These are phyloP conservation scores for Oxalis stricta DNA, from an alignment of 441 rosid species.

Conservation along the genomic window DNA sequence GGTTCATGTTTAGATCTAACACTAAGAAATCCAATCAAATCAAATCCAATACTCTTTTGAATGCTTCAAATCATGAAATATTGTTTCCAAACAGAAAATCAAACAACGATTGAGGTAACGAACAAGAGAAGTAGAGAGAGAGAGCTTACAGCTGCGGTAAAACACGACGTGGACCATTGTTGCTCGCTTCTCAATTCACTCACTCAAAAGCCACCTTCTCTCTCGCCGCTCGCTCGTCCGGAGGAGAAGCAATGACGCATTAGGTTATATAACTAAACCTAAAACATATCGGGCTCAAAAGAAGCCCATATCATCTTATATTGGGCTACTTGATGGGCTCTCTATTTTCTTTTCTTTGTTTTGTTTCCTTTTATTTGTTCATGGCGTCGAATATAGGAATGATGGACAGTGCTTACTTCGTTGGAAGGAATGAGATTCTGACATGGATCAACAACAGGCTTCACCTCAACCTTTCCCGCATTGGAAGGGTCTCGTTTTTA, in stretches of 20 bases:
- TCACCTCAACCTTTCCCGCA: constrained; percentile 77
- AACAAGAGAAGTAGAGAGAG: background rate
- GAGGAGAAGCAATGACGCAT: too few relatives aligned
- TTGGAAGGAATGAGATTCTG: constrained; percentile 86
- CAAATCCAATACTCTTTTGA: background rate
- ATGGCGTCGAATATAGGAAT: constrained; percentile 86
- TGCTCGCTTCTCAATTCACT: background rate
- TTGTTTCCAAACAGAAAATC: background rate
- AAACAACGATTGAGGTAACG: too few relatives aligned
- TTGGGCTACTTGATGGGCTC: too few relatives aligned
- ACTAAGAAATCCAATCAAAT: too few relatives aligned
- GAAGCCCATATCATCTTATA: too few relatives aligned
- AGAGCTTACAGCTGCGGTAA: constrained; percentile 52
- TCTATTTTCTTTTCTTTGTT: too few relatives aligned
- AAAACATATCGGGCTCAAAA: too few relatives aligned
- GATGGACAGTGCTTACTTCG: constrained; percentile 97
- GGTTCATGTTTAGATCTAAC: too few relatives aligned
- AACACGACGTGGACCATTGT: constrained; percentile 63
- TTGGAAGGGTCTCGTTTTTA: constrained; percentile 70
- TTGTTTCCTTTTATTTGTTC: too few relatives aligned
- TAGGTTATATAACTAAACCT: too few relatives aligned
- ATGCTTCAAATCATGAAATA: too few relatives aligned
- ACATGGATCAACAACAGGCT: constrained; percentile 86
- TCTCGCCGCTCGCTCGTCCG: too few relatives aligned
- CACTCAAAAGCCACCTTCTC: background rate